Evolutionary conservation across 2,329 filamentous ascomycete species (phyloP).

Genomic region (Aspergillus vadensis): DNA sequence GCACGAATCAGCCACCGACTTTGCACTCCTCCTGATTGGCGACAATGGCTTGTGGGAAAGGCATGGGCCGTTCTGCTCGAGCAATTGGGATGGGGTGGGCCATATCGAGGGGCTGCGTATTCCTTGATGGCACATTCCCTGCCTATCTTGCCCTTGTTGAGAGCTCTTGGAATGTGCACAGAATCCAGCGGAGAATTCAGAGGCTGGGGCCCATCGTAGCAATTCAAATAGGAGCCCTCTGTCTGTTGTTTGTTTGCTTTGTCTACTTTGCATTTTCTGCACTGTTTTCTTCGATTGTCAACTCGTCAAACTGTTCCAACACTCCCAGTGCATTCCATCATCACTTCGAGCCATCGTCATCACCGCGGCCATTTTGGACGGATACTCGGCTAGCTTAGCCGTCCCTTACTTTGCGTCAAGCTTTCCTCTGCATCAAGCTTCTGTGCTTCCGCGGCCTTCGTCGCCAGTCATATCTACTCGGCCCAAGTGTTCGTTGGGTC

Average conservation of each 20-base stretch:
- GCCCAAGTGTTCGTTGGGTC: slow-evolving; percentile 19
- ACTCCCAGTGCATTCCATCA: slow-evolving; percentile 26
- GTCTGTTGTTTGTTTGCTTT: slow-evolving; percentile 49
- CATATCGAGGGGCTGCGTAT: slow-evolving; percentile 23
- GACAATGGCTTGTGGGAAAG: slow-evolving; percentile 12
- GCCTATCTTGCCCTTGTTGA: slow-evolving; percentile 35
- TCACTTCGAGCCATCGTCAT: slow-evolving; percentile 8
- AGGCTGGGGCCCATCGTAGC: slow-evolving; percentile 36
- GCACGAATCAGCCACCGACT: slow-evolving; percentile 28
- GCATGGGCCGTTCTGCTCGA: slow-evolving; percentile 22
- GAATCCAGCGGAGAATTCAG: slow-evolving; percentile 34
- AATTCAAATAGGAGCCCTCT: slow-evolving; percentile 42
- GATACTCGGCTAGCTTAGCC: slow-evolving; percentile 25
- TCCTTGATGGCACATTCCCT: slow-evolving; percentile 35
- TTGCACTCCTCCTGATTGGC: slow-evolving; percentile 29
- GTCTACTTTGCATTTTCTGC: slow-evolving; percentile 45
- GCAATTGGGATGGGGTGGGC: slow-evolving; percentile 27
- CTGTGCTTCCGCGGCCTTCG: slow-evolving; percentile 10
- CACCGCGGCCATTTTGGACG: slow-evolving; percentile 10
- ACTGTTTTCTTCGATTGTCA: slow-evolving; percentile 44
- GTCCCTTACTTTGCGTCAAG: slow-evolving; percentile 25
- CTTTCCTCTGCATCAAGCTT: slow-evolving; percentile 16
- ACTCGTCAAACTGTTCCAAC: slow-evolving; percentile 36
- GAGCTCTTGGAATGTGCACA: slow-evolving; percentile 37
- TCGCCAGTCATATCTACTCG: slow-evolving; percentile 36